These are phyloP conservation scores for Globisporangium barbulae DNA, from an alignment of 352 stramenopile genomes.

Conservation along the genomic window DNA sequence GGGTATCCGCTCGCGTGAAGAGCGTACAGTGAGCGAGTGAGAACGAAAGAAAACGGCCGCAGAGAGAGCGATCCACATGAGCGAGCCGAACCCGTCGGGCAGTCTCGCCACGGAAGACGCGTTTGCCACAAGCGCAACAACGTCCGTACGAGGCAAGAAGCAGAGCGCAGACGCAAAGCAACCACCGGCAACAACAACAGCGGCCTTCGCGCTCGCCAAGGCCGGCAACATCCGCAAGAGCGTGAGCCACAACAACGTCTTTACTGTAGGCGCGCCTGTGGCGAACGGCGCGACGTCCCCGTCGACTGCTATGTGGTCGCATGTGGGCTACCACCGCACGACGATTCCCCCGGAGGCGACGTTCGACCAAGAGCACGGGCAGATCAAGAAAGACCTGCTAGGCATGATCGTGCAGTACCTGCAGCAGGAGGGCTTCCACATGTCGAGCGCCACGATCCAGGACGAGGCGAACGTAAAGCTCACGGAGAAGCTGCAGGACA, in stretches of 20 bases:
- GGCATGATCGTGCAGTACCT: slow-evolving; percentile 87
- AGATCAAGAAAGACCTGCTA: slow-evolving; percentile 84
- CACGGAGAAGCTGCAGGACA: slow-evolving; percentile 64
- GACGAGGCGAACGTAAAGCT: slow-evolving; percentile 87
- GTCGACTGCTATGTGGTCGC: slow-evolving; percentile 43
- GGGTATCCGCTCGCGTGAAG: background rate
- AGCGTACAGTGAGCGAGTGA: background rate
- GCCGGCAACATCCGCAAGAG: slow-evolving; percentile 16
- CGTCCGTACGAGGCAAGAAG: background rate
- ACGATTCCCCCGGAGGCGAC: slow-evolving; percentile 76
- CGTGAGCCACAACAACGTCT: slow-evolving; percentile 17
- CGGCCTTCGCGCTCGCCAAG: background rate
- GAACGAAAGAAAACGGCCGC: background rate
- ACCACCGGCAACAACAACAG: background rate
- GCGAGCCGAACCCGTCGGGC: background rate
- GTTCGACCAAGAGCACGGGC: slow-evolving; percentile 64
- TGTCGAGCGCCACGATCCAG: slow-evolving; percentile 83
- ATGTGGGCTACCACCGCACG: slow-evolving; percentile 82
- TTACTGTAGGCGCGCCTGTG: background rate
- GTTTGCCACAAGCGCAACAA: background rate
- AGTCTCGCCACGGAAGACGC: background rate
- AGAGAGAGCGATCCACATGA: background rate
- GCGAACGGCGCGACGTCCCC: background rate
- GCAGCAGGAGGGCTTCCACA: slow-evolving; percentile 73
- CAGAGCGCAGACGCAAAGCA: background rate